Percentiles rank a stretch among this genome's conserved stretches.
Conservation (phyloP, 2,329 filamentous ascomycete species). For the Falciphora oryzae region DNA sequence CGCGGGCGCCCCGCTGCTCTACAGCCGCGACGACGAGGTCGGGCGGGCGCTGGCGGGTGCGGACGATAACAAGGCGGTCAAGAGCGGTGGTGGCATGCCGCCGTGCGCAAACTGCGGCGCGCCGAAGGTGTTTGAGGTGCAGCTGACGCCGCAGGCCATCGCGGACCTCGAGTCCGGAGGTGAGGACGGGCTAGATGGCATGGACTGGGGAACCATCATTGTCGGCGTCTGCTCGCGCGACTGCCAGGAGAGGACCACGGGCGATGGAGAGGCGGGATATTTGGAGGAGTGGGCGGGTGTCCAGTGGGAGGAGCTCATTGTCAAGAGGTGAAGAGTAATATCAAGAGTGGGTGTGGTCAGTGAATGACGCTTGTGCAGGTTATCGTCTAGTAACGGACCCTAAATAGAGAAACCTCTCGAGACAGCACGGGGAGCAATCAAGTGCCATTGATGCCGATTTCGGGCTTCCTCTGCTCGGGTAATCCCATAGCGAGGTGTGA, state of each 20-base stretch:
- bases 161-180: slow-evolving; percentile 72
- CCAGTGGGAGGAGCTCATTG: slow-evolving; percentile 81
- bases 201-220: slow-evolving; percentile 97
- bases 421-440: background rate
- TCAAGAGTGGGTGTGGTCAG: background rate
- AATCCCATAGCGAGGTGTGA: background rate
- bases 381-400: no score
- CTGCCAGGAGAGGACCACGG: slow-evolving; percentile 58
- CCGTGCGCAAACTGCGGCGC: slow-evolving; percentile 71
- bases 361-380: no score
- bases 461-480: background rate
- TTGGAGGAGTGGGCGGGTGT: slow-evolving; percentile 96
- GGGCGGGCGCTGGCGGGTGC: slow-evolving; percentile 52
- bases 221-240: slow-evolving; percentile 78
- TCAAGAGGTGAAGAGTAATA: slow-evolving; percentile 21
- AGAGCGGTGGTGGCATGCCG: slow-evolving; percentile 50
- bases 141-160: slow-evolving; percentile 88
- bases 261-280: slow-evolving; percentile 64
- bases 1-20: slow-evolving; percentile 67
- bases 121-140: slow-evolving; percentile 78
- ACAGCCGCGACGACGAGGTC: slow-evolving; percentile 69
- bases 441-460: background rate
- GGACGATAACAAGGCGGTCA: slow-evolving; percentile 22
- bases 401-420: no score
- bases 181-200: slow-evolving; percentile 67